These are phyloP conservation scores for Termitomyces sp. DNA, from an alignment of 768 basidiomycete genomes.

Conservation along the genomic window DNA sequence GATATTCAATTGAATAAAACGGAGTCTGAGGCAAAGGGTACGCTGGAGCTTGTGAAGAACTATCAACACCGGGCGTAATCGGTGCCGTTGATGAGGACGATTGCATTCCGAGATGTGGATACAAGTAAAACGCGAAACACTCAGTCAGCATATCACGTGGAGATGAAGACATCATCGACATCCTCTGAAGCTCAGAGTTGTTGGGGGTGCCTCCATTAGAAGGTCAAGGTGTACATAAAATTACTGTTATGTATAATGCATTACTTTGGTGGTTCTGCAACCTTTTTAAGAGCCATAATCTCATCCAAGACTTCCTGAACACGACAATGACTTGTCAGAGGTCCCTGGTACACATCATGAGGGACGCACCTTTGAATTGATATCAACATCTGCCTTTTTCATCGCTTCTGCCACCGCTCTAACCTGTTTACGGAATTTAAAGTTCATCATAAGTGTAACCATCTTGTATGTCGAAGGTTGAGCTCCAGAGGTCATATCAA, in stretches of 20 bases:
- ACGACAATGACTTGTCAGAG: not conserved
- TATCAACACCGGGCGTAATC: not conserved
- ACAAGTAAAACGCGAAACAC: not conserved
- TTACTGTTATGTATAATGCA: constrained; percentile 1
- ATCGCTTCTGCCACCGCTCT: constrained; percentile 45
- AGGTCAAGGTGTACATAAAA: not conserved
- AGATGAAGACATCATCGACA: not conserved
- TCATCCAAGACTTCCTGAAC: constrained; percentile 46
- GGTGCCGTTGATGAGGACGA: constrained; percentile 4
- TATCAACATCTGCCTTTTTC: constrained; percentile 57
- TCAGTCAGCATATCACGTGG: not conserved
- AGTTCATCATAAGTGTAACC: constrained; percentile 48
- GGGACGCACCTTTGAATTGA: constrained; percentile 45
- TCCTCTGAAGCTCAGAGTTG: no score
- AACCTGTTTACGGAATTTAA: constrained; percentile 49
- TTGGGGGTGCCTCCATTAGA: not conserved
- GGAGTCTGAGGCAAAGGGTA: constrained; percentile 49
- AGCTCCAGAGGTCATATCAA: constrained; percentile 40
- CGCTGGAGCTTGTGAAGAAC: constrained; percentile 24
- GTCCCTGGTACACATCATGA: not conserved
- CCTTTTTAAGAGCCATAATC: constrained; percentile 28
- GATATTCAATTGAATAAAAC: constrained; percentile 86
- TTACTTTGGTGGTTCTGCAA: constrained; percentile 15
- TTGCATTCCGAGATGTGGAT: constrained; percentile 8
- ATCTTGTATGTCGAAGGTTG: constrained; percentile 49